These are phyloP conservation scores for Aspergillus biplanus DNA, from an alignment of 495 filamentous ascomycete species.

Conservation along the genomic window DNA sequence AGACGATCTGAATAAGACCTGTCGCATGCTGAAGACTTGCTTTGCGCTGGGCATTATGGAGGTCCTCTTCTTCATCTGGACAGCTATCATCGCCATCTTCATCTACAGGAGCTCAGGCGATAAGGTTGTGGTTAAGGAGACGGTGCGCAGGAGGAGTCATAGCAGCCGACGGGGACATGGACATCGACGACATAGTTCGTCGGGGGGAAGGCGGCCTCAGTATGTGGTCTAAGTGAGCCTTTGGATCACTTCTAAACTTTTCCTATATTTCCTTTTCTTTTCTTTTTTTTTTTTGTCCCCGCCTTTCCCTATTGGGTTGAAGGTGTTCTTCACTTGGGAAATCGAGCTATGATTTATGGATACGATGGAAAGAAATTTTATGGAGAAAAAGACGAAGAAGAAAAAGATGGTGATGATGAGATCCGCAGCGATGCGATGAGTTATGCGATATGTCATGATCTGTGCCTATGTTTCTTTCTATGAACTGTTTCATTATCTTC, in stretches of 20 bases:
- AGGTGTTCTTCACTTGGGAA: neutral
- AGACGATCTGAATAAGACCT: conserved; percentile 68
- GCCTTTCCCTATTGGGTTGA: no score
- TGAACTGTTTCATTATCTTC: no score
- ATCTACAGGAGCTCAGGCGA: conserved; percentile 47
- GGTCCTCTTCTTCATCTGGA: conserved; percentile 77
- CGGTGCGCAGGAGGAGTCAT: conserved; percentile 46
- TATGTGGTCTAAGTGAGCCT: conserved; percentile 40
- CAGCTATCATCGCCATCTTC: conserved; percentile 61
- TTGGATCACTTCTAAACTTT: no score
- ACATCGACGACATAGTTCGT: conserved; percentile 40
- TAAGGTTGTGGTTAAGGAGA: conserved; percentile 45
- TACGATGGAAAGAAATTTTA: neutral
- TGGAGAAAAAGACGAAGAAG: neutral
- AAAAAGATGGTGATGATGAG: neutral
- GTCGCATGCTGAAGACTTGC: conserved; percentile 84
- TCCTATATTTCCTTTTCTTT: neutral
- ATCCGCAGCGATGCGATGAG: neutral
- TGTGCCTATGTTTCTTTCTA: neutral
- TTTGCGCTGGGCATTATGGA: conserved; percentile 93
- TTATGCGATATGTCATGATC: neutral
- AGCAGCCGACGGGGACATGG: conserved; percentile 41
- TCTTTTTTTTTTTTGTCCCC: neutral
- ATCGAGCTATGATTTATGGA: neutral
- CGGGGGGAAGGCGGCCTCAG: conserved; percentile 38